Evolutionary conservation across 306 rosid species (phyloP).

Genomic region (Acacia confusa): DNA sequence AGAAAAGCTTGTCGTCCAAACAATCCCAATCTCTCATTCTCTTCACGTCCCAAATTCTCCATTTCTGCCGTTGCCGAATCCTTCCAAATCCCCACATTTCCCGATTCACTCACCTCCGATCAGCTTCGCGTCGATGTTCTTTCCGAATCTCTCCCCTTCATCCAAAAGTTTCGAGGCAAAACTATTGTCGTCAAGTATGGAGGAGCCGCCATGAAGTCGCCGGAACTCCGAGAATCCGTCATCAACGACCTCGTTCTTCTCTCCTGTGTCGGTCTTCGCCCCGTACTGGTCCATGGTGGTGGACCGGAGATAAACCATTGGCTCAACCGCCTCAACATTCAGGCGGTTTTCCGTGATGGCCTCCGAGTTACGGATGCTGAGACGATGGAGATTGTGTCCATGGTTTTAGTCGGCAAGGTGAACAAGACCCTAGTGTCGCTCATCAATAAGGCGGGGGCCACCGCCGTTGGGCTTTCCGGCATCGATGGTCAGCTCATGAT

Average conservation of each 20-base stretch:
- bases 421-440: conserved; percentile 76
- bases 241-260: conserved; percentile 94
- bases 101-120: conserved; percentile 42
- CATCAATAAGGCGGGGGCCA: conserved; percentile 78
- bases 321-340: conserved; percentile 84
- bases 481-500: conserved; percentile 74
- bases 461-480: conserved; percentile 86
- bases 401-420: conserved; percentile 91
- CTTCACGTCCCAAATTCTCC: conserved; percentile 11
- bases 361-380: conserved; percentile 83
- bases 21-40: conserved; percentile 18
- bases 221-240: conserved; percentile 75
- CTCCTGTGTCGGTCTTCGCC: conserved; percentile 85
- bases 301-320: conserved; percentile 93
- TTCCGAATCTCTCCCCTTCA: conserved; percentile 91
- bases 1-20: not conserved
- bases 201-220: conserved; percentile 94
- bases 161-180: conserved; percentile 89
- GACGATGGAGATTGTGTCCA: conserved; percentile 95
- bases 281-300: conserved; percentile 87
- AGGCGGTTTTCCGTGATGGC: conserved; percentile 78
- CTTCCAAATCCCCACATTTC: not conserved
- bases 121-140: conserved; percentile 91
- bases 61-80: conserved; percentile 32
- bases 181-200: conserved; percentile 94